These are phyloP conservation scores for Lagenaria siceraria DNA, from an alignment of 306 rosid species.

Conservation along the genomic window DNA sequence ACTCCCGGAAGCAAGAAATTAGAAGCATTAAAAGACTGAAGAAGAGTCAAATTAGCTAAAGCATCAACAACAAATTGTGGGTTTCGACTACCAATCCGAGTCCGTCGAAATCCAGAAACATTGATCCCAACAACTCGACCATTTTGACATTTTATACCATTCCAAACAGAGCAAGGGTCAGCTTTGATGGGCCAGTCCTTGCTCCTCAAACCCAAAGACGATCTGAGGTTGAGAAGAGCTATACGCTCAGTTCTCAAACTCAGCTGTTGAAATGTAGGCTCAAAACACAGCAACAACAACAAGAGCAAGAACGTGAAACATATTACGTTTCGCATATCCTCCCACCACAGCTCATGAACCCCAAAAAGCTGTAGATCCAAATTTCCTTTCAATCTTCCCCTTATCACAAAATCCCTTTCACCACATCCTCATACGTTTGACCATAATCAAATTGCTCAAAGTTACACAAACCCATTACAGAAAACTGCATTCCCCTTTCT, in stretches of 20 bases:
- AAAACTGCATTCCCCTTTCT: background rate
- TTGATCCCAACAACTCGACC: constrained; percentile 71
- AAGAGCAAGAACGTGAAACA: constrained; percentile 20
- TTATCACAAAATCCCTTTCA: background rate
- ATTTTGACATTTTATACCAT: constrained; percentile 46
- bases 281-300: constrained; percentile 18
- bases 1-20: constrained; percentile 54
- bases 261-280: constrained; percentile 55
- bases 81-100: constrained; percentile 49
- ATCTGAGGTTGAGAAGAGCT: constrained; percentile 58
- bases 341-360: background rate
- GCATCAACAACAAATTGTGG: constrained; percentile 65
- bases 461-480: constrained; percentile 1
- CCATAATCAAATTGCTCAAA: background rate
- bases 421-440: background rate
- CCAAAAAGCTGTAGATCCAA: background rate
- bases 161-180: constrained; percentile 74
- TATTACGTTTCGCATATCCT: background rate
- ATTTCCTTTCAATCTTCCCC: background rate
- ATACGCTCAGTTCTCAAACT: constrained; percentile 39
- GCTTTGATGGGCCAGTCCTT: constrained; percentile 77
- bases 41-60: constrained; percentile 57
- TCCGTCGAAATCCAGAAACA: constrained; percentile 74
- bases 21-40: constrained; percentile 73
- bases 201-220: constrained; percentile 73